These are phyloP conservation scores for Pseudognaphalium luteoalbum DNA, from an alignment of 129 eudicot genomes.

Conservation along the genomic window DNA sequence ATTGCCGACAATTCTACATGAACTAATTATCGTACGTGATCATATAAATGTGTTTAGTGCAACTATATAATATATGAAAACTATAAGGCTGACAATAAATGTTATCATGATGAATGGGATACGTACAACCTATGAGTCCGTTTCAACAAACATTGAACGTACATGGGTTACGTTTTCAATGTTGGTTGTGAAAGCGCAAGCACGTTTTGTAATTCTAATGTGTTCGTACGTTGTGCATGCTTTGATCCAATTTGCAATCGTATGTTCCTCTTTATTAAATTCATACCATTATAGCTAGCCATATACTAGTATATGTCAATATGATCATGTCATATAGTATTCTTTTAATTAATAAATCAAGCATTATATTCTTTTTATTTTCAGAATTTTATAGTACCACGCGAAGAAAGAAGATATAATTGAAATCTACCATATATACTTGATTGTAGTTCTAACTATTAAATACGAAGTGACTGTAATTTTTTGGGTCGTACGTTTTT, in stretches of 20 bases:
- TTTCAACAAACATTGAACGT: background rate
- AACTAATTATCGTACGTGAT: background rate
- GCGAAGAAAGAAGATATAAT: no score
- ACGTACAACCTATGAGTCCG: background rate
- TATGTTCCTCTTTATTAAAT: background rate
- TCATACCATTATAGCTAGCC: no score
- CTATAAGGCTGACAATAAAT: background rate
- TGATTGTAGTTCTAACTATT: background rate
- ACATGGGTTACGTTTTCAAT: background rate
- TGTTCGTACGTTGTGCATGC: background rate
- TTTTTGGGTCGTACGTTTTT: background rate
- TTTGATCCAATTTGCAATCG: background rate
- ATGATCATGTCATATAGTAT: no score
- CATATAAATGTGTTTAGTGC: background rate
- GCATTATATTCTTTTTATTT: no score
- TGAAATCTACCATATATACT: background rate
- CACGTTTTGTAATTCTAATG: background rate
- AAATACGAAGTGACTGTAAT: background rate
- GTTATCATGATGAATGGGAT: background rate
- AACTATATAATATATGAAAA: no score
- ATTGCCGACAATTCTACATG: background rate
- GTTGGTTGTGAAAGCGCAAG: background rate
- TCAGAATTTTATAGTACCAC: no score
- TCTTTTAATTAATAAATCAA: no score
- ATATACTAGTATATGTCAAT: no score